Evolutionary conservation across 2,329 filamentous ascomycete genomes (phyloP), one percentile per base, ranked within the genome.

Genomic region (Westerdykella aurantiaca): DNA sequence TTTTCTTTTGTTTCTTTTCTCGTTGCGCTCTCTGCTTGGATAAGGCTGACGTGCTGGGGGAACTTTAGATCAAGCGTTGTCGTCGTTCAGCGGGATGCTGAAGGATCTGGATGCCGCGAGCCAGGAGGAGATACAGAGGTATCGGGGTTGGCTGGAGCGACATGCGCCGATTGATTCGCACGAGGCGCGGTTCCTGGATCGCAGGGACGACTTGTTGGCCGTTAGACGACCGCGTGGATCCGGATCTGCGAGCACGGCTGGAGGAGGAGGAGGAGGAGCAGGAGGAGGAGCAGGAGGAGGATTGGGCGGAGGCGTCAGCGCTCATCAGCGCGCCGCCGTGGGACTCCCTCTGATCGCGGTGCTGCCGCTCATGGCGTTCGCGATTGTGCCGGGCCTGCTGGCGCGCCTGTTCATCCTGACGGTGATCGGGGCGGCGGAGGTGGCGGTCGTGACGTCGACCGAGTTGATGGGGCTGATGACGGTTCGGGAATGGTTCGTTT

Each of bases 141-240:
- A 82, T 55, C 75, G 74, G 34, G 54, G 65, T 6, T 86, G 81
- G 65, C 75, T 86, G 35, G 64, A 69, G 6, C 70, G 65, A 10
- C 72, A 77, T 45, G 69, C 70, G 25, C 76, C 78, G 6, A 75
- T 88, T 38, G 75, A 76, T 31, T 72, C 80, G 34, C 57, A 68
- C 7, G 85, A 88, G 61, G 73, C 74, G 2, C 70, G 70, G 4
- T 86, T 86, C 54, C 72, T 86, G 5, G 73, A 79, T 33, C 64
- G 69, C 4, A 60, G 68, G 11, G 66, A 75, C 5, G 82, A 85
- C 50, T 71, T 85, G 11, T 61, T 85, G 16, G 71, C 54, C 6
- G 39, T 66, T 38, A 37, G 65, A 47, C 45, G 52, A 13, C 56
- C 48, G 37, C 43, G 50, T 38, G 33, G 38, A 39, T 13, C 31